A percentile compares a stretch with the other conserved stretches of the same genome.
Evolutionary conservation across 352 stramenopile genomes (phyloP).

Genomic region (Nothophytophthora sp.): DNA sequence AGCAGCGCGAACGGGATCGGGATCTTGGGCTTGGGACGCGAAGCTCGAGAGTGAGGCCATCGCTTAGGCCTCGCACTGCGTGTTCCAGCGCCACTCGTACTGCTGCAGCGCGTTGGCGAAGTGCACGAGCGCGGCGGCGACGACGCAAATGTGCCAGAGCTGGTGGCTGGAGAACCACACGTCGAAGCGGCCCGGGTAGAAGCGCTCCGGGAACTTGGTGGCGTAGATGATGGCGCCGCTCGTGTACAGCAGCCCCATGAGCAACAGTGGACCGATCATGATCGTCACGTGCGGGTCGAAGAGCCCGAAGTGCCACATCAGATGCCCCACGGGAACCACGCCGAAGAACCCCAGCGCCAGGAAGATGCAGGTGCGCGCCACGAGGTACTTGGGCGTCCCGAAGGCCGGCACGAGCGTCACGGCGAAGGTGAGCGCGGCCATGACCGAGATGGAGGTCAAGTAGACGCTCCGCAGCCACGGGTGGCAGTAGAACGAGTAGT

Average conservation of each 20-base stretch:
- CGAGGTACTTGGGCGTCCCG: conserved; percentile 67
- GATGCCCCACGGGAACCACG: conserved; percentile 69
- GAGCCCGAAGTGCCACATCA: conserved; percentile 75
- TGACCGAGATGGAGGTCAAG: conserved; percentile 61
- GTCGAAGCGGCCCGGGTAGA: conserved; percentile 85
- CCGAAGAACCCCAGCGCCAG: conserved; percentile 82
- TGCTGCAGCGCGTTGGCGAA: conserved; percentile 84
- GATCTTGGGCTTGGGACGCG: conserved; percentile 13
- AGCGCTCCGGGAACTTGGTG: conserved; percentile 84
- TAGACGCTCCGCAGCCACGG: conserved; percentile 65
- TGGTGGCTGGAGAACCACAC: conserved; percentile 88
- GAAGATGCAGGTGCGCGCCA: conserved; percentile 78
- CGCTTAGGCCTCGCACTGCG: conserved; percentile 73
- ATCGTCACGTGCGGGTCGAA: conserved; percentile 85
- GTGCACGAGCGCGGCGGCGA: conserved; percentile 84
- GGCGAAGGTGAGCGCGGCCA: conserved; percentile 70
- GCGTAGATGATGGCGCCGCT: conserved; percentile 84
- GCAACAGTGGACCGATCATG: conserved; percentile 77
- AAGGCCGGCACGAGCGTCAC: conserved; percentile 76
- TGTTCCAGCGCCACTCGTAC: conserved; percentile 88
- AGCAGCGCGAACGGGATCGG: too few species aligned
- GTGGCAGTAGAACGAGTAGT: conserved; percentile 91
- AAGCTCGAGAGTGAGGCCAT: too few species aligned
- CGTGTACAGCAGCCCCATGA: conserved; percentile 82
- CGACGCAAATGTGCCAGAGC: conserved; percentile 89